Evolutionary conservation across 169 alveolate species (phyloP).

Genomic region (Cryptosporidium sp.): DNA sequence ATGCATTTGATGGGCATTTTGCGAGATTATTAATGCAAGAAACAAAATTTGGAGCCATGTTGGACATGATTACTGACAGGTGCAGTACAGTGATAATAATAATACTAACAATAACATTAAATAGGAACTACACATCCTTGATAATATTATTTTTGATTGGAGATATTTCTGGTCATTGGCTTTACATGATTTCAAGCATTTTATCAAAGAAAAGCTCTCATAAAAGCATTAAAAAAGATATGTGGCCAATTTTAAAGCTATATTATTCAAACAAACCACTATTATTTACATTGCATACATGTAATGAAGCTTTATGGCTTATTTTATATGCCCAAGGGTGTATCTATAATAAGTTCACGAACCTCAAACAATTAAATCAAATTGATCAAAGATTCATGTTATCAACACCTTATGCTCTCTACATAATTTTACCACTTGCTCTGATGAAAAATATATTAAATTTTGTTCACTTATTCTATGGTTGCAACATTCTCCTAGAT

Average conservation of each 20-base stretch:
- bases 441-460: constrained; percentile 30
- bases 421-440: constrained; percentile 9
- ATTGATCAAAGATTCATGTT: background rate
- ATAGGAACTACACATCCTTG: background rate
- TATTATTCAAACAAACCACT: constrained; percentile 43
- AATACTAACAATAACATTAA: constrained; percentile 4
- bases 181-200: constrained; percentile 58
- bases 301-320: constrained; percentile 54
- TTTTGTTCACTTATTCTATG: constrained; percentile 43
- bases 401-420: background rate
- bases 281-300: constrained; percentile 58
- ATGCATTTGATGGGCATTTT: constrained; percentile 63
- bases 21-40: constrained; percentile 52
- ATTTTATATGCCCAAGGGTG: constrained; percentile 10
- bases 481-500: constrained; percentile 29
- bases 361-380: background rate
- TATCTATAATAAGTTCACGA: background rate
- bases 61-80: constrained; percentile 70
- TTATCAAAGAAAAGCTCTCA: constrained; percentile 15
- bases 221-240: constrained; percentile 2
- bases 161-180: constrained; percentile 67
- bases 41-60: constrained; percentile 67
- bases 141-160: constrained; percentile 6
- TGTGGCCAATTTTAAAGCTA: constrained; percentile 45
- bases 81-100: constrained; percentile 57